Base-by-base conservation (phyloP, 176 grass and related monocot species). In the Luzula sylvatica region DNA sequence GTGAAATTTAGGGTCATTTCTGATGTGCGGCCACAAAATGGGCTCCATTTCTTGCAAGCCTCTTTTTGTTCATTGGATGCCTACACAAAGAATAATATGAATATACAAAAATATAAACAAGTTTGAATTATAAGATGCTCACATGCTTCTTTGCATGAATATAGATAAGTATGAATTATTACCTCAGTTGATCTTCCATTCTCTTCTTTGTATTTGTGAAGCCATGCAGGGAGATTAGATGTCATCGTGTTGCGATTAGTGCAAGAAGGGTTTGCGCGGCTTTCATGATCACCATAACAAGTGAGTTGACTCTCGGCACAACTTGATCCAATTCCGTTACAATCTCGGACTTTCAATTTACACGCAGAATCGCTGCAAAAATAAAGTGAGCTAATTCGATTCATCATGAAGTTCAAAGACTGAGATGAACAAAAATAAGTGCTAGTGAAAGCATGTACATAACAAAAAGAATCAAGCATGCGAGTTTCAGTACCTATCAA, bases 201-300 rank as follows among this genome's bases (percentile, higher is more conserved):
- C 47, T 64, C 60, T 64, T 82, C 70, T 28, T 78, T 78, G 21
- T 71, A 78, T 69, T 85, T 54, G 58, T 81, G 89, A 4, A 95
- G 89, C 89, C 83, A 88, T 6, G 80, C 72, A 26, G 83, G 89
- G 64, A 95, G 71, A 65, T 3, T 82, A 7, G 87, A 78, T 20
- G 66, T 26, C 11, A 45, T 65, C 14, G 49, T 14, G 32, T 44
- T 26, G 32, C 58, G 42, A 32, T 58, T 63, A 18, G 20, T 20
- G 23, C 32, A 48, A 17, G 47, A 40, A 42, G 46, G n/a, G 19
- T 58, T 63, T 11, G 27, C 15, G 14, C 43, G 42, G n/a, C 16
- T 29, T 39, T 26, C 48, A 7, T 51, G 8, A 39, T 40, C 26
- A 28, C 19, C 25, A 35, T 9, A 35, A 2, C 56, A 63, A 63